Evolutionary conservation across 2,329 filamentous ascomycete genomes (phyloP).

Genomic region (Pseudodiploospora longispora): DNA sequence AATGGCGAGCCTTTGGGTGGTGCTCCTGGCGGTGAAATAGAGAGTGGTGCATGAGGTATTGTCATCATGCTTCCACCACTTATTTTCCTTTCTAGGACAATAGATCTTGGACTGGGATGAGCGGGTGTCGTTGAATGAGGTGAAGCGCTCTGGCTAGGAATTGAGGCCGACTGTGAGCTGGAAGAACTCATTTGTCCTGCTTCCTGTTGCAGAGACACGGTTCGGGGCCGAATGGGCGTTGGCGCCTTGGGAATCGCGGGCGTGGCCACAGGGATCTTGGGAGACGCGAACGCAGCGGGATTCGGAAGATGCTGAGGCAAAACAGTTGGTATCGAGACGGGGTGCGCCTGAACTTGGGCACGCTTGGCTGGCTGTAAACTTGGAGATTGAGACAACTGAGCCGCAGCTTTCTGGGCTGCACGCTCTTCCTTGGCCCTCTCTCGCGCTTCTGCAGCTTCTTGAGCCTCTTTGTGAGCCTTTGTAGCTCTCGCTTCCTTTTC

Average conservation of each 20-base stretch:
- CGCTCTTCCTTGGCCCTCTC: constrained; percentile 63
- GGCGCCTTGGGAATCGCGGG: constrained; percentile 76
- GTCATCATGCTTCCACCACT: constrained; percentile 31
- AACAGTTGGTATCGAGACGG: constrained; percentile 36
- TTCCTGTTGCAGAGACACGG: constrained; percentile 74
- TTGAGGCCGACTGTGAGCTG: constrained; percentile 53
- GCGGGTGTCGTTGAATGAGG: constrained; percentile 55
- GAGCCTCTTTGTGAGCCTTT: constrained; percentile 52
- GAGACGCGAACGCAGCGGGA: constrained; percentile 59
- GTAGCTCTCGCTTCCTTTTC: constrained; percentile 49
- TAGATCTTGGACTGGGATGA: constrained; percentile 57
- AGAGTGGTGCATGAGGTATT: constrained; percentile 23
- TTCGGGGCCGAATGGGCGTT: constrained; percentile 68
- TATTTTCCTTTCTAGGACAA: constrained; percentile 56
- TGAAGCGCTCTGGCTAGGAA: constrained; percentile 48
- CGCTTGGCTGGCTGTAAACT: constrained; percentile 13
- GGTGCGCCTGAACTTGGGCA: constrained; percentile 23
- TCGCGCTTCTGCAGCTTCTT: constrained; percentile 39
- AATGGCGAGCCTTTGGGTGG: constrained; percentile 35
- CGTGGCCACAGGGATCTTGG: constrained; percentile 69
- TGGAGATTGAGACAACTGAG: constrained; percentile 23
- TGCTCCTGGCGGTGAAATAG: constrained; percentile 50
- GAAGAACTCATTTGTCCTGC: constrained; percentile 62
- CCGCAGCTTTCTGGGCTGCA: constrained; percentile 26
- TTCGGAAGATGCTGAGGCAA: constrained; percentile 53